phyloP scores from a whole-genome alignment of 352 stramenopile species.

The Elongisporangium senticosum region DNA sequence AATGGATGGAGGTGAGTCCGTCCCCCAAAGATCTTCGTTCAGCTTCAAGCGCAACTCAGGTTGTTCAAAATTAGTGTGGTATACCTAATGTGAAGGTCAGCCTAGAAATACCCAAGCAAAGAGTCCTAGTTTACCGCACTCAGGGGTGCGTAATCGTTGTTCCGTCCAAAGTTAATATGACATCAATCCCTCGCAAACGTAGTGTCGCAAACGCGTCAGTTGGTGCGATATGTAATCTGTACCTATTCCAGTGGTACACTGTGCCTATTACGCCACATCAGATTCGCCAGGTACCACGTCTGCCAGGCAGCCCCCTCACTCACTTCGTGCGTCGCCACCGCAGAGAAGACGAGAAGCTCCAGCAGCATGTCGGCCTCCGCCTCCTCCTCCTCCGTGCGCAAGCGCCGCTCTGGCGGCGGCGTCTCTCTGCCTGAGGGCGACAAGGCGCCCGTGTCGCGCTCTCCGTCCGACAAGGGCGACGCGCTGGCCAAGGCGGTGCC shows the following conservation, averaged over 20 bases:
- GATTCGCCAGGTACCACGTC: not conserved
- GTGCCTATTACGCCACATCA: not conserved
- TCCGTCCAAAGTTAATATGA: not conserved
- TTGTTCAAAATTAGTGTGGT: not conserved
- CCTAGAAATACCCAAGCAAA: not conserved
- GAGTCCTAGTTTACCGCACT: not conserved
- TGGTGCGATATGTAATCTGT: not conserved
- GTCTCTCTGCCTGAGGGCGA: slow-evolving; percentile 10
- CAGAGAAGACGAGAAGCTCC: not conserved
- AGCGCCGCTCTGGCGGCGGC: slow-evolving; percentile 24
- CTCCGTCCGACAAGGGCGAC: slow-evolving; percentile 25
- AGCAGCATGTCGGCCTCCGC: not conserved
- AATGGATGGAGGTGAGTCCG: not conserved
- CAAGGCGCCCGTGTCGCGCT: slow-evolving; percentile 3
- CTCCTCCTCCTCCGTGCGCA: slow-evolving; percentile 17
- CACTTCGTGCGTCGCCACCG: not conserved
- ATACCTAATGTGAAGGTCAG: not conserved
- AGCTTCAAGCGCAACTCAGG: not conserved
- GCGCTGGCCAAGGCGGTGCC: slow-evolving; percentile 9
- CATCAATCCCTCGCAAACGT: not conserved
- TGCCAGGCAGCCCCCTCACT: not conserved
- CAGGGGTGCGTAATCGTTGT: not conserved
- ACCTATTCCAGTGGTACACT: not conserved
- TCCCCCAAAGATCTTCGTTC: not conserved
- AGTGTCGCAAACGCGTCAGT: not conserved